Evolutionary conservation across 1,284 basidiomycete genomes (phyloP).

Genomic region (Meira miltonrushii): DNA sequence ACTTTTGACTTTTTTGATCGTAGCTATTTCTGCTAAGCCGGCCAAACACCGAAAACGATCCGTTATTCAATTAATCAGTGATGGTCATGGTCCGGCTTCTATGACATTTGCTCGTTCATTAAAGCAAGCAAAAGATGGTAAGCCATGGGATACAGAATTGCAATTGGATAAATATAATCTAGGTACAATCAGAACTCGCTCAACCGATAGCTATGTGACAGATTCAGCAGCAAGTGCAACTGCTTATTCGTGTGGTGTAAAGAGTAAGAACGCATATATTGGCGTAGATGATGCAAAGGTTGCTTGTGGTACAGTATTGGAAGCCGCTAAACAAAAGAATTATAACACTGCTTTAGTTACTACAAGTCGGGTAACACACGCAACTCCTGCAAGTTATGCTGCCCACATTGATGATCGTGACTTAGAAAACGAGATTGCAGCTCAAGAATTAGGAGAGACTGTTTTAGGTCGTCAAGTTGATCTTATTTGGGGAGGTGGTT

Average conservation of each 20-base stretch:
- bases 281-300: conserved; percentile 47
- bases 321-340: conserved; percentile 47
- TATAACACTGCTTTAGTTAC: conserved; percentile 49
- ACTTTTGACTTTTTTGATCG: background rate
- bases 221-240: conserved; percentile 51
- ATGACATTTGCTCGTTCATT: conserved; percentile 49
- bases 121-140: conserved; percentile 17
- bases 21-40: background rate
- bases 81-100: conserved; percentile 51
- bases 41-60: background rate
- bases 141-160: conserved; percentile 31
- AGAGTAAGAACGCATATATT: conserved; percentile 49
- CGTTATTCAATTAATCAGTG: conserved; percentile 39
- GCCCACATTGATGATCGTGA: conserved; percentile 50
- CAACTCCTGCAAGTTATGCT: conserved; percentile 47
- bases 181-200: conserved; percentile 47
- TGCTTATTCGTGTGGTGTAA: conserved; percentile 48
- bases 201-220: conserved; percentile 48
- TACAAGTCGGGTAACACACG: conserved; percentile 50
- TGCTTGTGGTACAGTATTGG: conserved; percentile 51
- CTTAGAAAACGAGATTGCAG: conserved; percentile 47
- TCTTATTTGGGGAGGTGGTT: conserved; percentile 48
- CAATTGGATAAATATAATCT: conserved; percentile 45
- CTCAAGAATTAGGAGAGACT: conserved; percentile 45
- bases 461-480: conserved; percentile 44